Evolutionary conservation across 2,329 filamentous ascomycete species (phyloP), one percentile per base, ranked within the genome.

Genomic region (Neopestalotiopsis sp.): DNA sequence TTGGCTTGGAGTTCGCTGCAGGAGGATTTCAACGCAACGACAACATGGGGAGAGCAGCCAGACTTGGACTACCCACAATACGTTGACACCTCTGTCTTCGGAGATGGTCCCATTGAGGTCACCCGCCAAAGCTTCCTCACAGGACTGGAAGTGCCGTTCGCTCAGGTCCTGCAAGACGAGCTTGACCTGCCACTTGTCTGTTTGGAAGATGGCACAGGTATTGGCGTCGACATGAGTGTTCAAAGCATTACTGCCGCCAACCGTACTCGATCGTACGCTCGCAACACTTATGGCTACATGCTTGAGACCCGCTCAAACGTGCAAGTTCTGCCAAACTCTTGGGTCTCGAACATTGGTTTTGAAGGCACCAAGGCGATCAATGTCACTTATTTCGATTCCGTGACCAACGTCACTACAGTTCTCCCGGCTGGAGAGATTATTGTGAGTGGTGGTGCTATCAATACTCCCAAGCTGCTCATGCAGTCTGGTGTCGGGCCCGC

Each of bases 271-370:
- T 71, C 69, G 1, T 73, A 72, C 59, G 73, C 73, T 14, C 45
- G 67, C 9, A 69, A 67, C 28, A 67, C 71, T 2, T 74, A 68
- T 30, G 73, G 73, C 24, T 71, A 61, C 5, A 38, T 49, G 17
- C 20, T 68, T 17, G 68, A 66, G 5, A 40, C 24, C 17, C 67
- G 69, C 6, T 42, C 69, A 3, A 74, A 74, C 38, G 30, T 71
- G 38, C 17, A 70, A n/a, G n/a, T 72, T 4, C n/a, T 68, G 4
- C 69, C 69, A 32, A 72, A 75, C 34, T 72, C 76, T 4, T 72
- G 81, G 24, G 80, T 76, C 4, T 78, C 76, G 0, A 80, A 78
- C 67, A 71, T 82, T 49, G 74, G 77, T 65, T 81, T 82, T 69
- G 69, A 74, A 28, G 74, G 74, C 24, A 73, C 65, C 64, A 77